Percentiles rank a stretch among this genome's conserved stretches.
phyloP scores from a whole-genome alignment of 139 green algal genomes.

The Tetratostichococcus sp. region DNA sequence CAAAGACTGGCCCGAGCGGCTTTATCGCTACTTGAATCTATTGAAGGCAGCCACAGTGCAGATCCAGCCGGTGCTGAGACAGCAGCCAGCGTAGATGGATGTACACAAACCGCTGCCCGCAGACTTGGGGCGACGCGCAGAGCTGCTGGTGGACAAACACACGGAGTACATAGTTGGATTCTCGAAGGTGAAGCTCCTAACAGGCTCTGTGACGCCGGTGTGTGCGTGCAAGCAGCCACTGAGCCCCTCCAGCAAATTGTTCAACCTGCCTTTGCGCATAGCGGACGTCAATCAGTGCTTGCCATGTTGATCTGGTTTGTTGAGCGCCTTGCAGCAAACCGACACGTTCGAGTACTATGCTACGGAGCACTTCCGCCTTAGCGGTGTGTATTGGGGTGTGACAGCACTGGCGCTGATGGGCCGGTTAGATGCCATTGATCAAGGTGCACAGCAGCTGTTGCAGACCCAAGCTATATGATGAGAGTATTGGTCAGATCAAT shows the following conservation, averaged over 20 bases:
- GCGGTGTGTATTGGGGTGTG: conserved; percentile 96
- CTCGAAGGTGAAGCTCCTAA: conserved; percentile 51
- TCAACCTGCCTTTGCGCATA: too few relatives aligned
- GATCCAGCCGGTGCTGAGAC: too few relatives aligned
- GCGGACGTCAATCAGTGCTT: too few relatives aligned
- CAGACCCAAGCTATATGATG: conserved; percentile 25
- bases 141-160: conserved; percentile 72
- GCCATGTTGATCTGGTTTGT: too few relatives aligned
- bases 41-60: too few relatives aligned
- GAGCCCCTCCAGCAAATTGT: background rate
- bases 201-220: background rate
- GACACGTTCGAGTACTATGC: conserved; percentile 66
- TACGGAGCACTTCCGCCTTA: conserved; percentile 96
- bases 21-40: too few relatives aligned
- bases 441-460: background rate
- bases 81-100: too few relatives aligned
- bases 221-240: background rate
- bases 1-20: too few relatives aligned
- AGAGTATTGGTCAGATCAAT: too few relatives aligned
- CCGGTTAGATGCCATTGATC: conserved; percentile 62
- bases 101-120: conserved; percentile 3
- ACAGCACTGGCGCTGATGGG: conserved; percentile 79
- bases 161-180: conserved; percentile 69
- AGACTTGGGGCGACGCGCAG: conserved; percentile 23
- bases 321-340: conserved; percentile 46